Conservation (phyloP, 2,329 filamentous ascomycete genomes). For the Penicillium sp. region DNA sequence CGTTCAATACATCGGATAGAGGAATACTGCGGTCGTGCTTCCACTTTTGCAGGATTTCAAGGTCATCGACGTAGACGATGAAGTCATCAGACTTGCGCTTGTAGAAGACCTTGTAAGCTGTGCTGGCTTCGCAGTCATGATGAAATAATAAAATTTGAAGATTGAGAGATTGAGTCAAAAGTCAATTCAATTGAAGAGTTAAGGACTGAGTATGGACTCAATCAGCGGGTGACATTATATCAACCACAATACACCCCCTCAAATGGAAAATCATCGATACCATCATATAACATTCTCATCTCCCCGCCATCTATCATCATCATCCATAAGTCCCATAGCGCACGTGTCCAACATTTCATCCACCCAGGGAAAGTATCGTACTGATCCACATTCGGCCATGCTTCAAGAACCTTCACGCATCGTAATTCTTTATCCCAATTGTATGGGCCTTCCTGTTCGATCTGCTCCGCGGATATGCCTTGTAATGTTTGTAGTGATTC, state of each 20-base stretch:
- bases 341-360: conserved; percentile 8
- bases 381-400: conserved; percentile 4
- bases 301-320: conserved; percentile 8
- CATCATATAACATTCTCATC: conserved; percentile 5
- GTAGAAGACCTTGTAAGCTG: conserved; percentile 78
- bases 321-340: conserved; percentile 5
- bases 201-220: too few relatives aligned
- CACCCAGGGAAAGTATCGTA: conserved; percentile 6
- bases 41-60: conserved; percentile 74
- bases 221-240: too few relatives aligned
- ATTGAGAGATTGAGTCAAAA: too few relatives aligned
- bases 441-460: neutral
- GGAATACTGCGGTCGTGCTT: conserved; percentile 74
- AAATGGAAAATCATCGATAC: neutral
- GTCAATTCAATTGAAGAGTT: neutral
- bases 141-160: conserved; percentile 16
- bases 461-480: neutral
- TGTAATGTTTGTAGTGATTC: too few relatives aligned
- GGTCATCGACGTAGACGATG: conserved; percentile 53
- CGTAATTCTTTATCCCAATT: neutral
- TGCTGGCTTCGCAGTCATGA: conserved; percentile 69
- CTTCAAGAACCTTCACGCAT: conserved; percentile 9
- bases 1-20: conserved; percentile 78
- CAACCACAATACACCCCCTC: too few relatives aligned
- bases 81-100: conserved; percentile 72